Conservation (phyloP, 164 flowering plant species). For the Annona cherimola region DNA sequence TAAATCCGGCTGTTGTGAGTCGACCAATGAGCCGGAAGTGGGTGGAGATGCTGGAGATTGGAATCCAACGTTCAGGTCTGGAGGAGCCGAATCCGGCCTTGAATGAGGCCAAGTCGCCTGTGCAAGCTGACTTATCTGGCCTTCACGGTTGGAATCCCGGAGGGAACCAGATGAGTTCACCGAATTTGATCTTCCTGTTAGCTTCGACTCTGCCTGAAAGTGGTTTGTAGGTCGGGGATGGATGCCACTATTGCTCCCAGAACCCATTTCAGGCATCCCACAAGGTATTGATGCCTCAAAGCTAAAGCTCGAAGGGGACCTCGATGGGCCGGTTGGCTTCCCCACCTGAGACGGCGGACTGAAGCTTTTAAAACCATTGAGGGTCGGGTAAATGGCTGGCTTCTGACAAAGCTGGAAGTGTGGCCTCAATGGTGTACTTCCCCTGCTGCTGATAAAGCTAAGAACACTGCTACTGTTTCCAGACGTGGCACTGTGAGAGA, state of each 20-base stretch:
- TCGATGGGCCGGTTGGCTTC: conserved; percentile 5
- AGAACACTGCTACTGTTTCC: conserved; percentile 22
- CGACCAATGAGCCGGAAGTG: conserved; percentile 23
- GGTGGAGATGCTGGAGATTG: conserved; percentile 49
- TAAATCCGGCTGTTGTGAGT: conserved; percentile 56
- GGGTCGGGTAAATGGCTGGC: conserved; percentile 12
- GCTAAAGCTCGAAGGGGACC: conserved; percentile 15
- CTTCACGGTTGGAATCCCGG: conserved; percentile 13
- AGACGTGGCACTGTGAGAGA: conserved; percentile 16
- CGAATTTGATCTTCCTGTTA: conserved; percentile 14
- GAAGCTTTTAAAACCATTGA: conserved; percentile 26
- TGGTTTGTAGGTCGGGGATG: conserved; percentile 6
- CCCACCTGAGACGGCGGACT: conserved; percentile 23
- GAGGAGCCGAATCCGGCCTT: conserved; percentile 38
- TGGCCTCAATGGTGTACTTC: conserved; percentile 13
- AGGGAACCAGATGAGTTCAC: conserved; percentile 13
- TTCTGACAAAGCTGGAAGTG: conserved; percentile 27
- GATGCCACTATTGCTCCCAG: conserved; percentile 20
- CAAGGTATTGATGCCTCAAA: conserved; percentile 19
- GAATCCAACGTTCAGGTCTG: conserved; percentile 51
- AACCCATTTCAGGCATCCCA: conserved; percentile 17
- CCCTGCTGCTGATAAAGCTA: conserved; percentile 9
- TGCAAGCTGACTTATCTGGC: background rate
- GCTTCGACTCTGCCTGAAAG: conserved; percentile 13
- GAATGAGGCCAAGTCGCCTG: conserved; percentile 16